These are phyloP conservation scores for Zygoascus biomembranicola DNA, from an alignment of 805 yeast genomes.

Conservation along the genomic window DNA sequence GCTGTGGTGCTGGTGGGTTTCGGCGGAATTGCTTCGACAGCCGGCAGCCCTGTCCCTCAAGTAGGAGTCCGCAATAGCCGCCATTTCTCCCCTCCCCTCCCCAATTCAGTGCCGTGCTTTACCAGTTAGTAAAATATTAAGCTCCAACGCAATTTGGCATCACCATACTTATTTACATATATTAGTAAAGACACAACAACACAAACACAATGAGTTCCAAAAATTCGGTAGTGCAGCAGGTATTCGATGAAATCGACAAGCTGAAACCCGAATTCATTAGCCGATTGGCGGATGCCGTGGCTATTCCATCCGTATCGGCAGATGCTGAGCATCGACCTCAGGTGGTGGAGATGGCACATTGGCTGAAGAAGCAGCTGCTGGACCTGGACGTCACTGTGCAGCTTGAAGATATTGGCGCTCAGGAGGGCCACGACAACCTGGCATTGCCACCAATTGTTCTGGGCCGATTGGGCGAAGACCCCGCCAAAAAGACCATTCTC, in stretches of 20 bases:
- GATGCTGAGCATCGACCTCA: conserved; percentile 83
- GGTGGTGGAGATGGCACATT: conserved; percentile 85
- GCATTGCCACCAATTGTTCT: conserved; percentile 92
- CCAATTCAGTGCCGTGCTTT: too few species aligned
- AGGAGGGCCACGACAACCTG: conserved; percentile 59
- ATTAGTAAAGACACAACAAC: too few species aligned
- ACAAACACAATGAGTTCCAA: too few species aligned
- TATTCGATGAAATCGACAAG: conserved; percentile 14
- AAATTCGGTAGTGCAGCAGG: not conserved
- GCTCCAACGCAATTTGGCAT: too few species aligned
- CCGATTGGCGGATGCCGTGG: conserved; percentile 73
- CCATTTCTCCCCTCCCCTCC: too few species aligned
- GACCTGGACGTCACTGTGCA: conserved; percentile 75
- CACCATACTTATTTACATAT: too few species aligned
- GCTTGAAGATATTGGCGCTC: conserved; percentile 76
- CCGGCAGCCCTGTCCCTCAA: not conserved
- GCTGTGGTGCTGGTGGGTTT: too few species aligned
- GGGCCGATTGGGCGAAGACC: conserved; percentile 76
- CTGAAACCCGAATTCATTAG: conserved; percentile 58
- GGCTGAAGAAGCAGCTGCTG: conserved; percentile 60
- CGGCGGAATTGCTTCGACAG: not conserved
- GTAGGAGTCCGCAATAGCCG: not conserved
- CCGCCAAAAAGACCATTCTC: conserved; percentile 76
- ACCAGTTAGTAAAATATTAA: too few species aligned
- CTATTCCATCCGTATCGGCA: conserved; percentile 89